phyloP scores from a whole-genome alignment of 106 monocot genomes.

The Posidonia australis region DNA sequence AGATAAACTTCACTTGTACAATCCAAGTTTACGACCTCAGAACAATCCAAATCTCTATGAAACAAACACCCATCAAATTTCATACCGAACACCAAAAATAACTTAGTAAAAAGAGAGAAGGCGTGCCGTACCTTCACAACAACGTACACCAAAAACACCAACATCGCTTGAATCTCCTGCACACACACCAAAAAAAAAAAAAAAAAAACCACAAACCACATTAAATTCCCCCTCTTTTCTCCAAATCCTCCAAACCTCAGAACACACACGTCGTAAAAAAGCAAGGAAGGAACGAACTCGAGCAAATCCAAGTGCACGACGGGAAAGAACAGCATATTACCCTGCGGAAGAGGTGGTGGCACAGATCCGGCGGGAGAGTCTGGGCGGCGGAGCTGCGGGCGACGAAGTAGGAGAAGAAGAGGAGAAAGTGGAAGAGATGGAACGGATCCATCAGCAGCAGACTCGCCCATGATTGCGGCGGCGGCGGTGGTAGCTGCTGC shows the following conservation, averaged over 20 bases:
- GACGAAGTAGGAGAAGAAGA: constrained; percentile 88
- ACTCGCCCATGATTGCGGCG: constrained; percentile 69
- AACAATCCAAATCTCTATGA: too few relatives aligned
- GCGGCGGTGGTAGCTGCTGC: constrained; percentile 21
- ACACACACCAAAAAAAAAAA: too few relatives aligned
- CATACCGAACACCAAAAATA: too few relatives aligned
- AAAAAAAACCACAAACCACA: background rate
- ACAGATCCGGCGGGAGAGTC: constrained; percentile 24
- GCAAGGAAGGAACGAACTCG: background rate
- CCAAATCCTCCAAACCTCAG: background rate
- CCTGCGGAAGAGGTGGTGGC: constrained; percentile 41
- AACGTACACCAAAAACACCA: constrained; percentile 38
- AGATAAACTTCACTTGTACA: too few relatives aligned
- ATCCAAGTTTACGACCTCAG: too few relatives aligned
- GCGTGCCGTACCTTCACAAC: constrained; percentile 43
- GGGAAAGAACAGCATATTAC: constrained; percentile 12
- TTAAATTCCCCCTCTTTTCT: background rate
- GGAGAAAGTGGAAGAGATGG: constrained; percentile 67
- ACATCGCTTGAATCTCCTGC: constrained; percentile 81
- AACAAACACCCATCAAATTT: too few relatives aligned
- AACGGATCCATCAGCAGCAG: constrained; percentile 64
- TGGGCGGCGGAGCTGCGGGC: constrained; percentile 40
- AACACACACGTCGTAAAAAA: too few relatives aligned
- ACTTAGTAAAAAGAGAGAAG: background rate
- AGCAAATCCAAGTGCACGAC: background rate